Evolutionary conservation across 2,329 filamentous ascomycete genomes (phyloP).

Genomic region (Trichoderma koningiopsis): DNA sequence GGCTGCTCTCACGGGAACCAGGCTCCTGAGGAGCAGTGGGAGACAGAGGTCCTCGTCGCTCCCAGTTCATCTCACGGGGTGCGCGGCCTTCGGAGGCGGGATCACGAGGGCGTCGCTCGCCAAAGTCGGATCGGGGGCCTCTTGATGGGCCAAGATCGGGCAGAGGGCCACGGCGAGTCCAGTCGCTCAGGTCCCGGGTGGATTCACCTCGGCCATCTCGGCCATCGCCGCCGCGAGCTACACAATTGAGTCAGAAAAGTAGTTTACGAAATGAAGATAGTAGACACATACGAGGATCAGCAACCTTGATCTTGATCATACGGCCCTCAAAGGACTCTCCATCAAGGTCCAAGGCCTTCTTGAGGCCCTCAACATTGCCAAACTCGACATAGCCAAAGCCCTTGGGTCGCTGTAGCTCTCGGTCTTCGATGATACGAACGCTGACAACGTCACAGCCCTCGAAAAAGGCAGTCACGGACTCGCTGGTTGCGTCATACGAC

Average conservation of each 20-base stretch:
- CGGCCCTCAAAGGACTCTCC: slow-evolving; percentile 83
- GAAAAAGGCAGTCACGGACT: slow-evolving; percentile 85
- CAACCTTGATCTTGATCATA: slow-evolving; percentile 89
- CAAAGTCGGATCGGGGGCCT: slow-evolving; percentile 54
- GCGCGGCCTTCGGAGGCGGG: slow-evolving; percentile 60
- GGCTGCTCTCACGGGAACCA: slow-evolving; percentile 58
- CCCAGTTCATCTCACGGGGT: slow-evolving; percentile 82
- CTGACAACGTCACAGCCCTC: slow-evolving; percentile 80
- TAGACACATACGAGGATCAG: slow-evolving; percentile 82
- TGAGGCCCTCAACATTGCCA: slow-evolving; percentile 80
- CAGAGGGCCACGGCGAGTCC: slow-evolving; percentile 90
- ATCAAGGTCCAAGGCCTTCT: slow-evolving; percentile 84
- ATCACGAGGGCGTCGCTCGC: slow-evolving; percentile 68
- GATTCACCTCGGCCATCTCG: slow-evolving; percentile 58
- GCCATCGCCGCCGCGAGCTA: slow-evolving; percentile 79
- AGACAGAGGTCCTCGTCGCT: slow-evolving; percentile 88
- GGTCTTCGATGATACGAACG: slow-evolving; percentile 96
- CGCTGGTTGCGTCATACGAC: slow-evolving; percentile 87
- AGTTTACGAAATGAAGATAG: not conserved
- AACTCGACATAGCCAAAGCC: slow-evolving; percentile 99
- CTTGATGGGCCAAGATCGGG: slow-evolving; percentile 62
- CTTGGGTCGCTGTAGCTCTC: slow-evolving; percentile 89
- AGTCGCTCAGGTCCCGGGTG: slow-evolving; percentile 80
- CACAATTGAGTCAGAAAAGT: slow-evolving; percentile 15
- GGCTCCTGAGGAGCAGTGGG: slow-evolving; percentile 61